phyloP scores from a whole-genome alignment of 1,284 basidiomycete genomes.

The Ganoderma sp. region DNA sequence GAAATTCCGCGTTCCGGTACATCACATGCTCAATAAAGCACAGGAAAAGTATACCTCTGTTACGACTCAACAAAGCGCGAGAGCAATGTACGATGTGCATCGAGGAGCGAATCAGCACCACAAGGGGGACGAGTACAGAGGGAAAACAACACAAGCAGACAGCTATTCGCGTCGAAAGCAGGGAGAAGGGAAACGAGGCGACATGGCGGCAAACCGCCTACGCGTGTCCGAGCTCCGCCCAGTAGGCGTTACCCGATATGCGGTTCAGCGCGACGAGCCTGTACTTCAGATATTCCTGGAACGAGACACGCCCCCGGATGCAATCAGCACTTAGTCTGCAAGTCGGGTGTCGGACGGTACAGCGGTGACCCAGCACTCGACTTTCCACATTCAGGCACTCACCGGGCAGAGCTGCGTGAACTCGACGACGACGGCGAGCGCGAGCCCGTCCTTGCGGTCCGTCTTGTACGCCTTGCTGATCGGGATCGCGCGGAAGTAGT shows the following conservation, averaged over 20 bases:
- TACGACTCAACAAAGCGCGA: background rate
- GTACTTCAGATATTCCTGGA: background rate
- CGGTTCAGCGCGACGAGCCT: slow-evolving; percentile 7
- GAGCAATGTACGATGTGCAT: slow-evolving; percentile 8
- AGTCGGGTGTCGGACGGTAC: no score
- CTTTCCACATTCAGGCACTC: background rate
- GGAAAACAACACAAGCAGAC: background rate
- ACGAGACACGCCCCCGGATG: background rate
- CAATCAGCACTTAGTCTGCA: background rate
- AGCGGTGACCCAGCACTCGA: no score
- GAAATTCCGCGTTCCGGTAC: no score
- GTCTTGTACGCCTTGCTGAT: slow-evolving; percentile 5
- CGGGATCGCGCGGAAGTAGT: slow-evolving; percentile 5
- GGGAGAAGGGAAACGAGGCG: background rate
- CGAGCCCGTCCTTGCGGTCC: slow-evolving; percentile 1
- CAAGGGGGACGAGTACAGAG: background rate
- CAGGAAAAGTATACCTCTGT: background rate
- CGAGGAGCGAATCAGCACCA: background rate
- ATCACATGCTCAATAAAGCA: background rate
- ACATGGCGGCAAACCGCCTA: background rate
- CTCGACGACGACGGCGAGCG: slow-evolving; percentile 5
- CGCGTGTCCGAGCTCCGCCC: background rate
- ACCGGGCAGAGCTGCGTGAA: background rate
- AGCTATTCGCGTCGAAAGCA: background rate
- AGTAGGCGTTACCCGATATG: background rate